Evolutionary conservation across 257 asterid species (phyloP), one percentile per base, ranked within the genome.

Genomic region (Orobanche coerulescens): DNA sequence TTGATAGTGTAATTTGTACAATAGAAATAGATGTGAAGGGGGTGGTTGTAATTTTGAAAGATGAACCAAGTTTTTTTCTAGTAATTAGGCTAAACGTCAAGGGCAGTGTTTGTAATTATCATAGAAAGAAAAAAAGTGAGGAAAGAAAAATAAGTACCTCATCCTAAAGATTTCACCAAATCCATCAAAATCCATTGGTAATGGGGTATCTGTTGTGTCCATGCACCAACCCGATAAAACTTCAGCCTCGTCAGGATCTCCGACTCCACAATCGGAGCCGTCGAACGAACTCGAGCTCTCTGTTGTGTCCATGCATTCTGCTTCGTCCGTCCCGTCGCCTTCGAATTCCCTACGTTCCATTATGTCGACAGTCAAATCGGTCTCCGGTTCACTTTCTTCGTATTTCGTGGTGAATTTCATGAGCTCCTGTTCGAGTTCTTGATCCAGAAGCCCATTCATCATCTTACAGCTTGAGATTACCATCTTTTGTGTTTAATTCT

Each of bases 201-300:
- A 30, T 9, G 4, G 8, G 7, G 2, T 9, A 30, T 30, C 36
- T 9, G 4, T 9, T 4, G 2, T 9, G 7, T 30, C 36, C 4
- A 30, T 9, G 0, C 6, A 9, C 4, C 36, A 4, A 30, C 7
- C 4, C 36, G 44, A 70, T 4, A 20, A 71, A 60, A 60, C 83
- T 58, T 81, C 92, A 57, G 68, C 28, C 30, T 79, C 72, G n/a
- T 58, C 64, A 23, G 52, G 26, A 62, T 63, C 68, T 22, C 79
- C 88, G 13, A 4, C 62, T 20, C 37, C 76, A 24, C 72, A 68
- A 60, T 44, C 78, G 36, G 79, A 74, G 65, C 30, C 76, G 61
- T 71, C 89, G 71, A 83, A 86, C 10, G 92, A 86, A 60, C 85
- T 86, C n/a, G 85, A 83, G 77, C 75, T 68, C 66, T 81, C 95